Percentiles rank a stretch among this genome's conserved stretches.
phyloP scores from a whole-genome alignment of 192 early-diverging fungal species.

The Podila minutissima region DNA sequence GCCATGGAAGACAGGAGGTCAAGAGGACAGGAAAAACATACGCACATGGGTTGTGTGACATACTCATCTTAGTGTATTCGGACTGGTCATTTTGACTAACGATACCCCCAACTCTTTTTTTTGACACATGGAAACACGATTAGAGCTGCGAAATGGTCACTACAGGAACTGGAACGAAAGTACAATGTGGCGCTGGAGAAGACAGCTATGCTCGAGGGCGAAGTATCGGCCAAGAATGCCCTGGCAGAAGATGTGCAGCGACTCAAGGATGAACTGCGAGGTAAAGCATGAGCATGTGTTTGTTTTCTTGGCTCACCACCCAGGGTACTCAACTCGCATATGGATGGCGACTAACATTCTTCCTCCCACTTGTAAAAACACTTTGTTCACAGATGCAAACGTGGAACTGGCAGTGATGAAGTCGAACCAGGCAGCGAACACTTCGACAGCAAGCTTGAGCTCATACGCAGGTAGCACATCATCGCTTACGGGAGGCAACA shows the following conservation, averaged over 20 bases:
- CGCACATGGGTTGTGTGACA: too few relatives aligned
- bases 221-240: slow-evolving; percentile 73
- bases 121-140: slow-evolving; percentile 20
- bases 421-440: slow-evolving; percentile 51
- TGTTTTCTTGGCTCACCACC: not conserved
- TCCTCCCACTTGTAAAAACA: not conserved
- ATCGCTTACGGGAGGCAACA: slow-evolving; percentile 11
- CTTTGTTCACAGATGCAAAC: slow-evolving; percentile 52
- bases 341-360: not conserved
- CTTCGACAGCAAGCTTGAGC: slow-evolving; percentile 20
- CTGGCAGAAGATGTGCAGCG: slow-evolving; percentile 79
- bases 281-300: slow-evolving; percentile 24
- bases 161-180: slow-evolving; percentile 76
- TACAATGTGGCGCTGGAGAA: slow-evolving; percentile 77
- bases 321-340: not conserved
- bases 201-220: slow-evolving; percentile 71
- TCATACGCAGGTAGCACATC: slow-evolving; percentile 21
- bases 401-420: slow-evolving; percentile 64
- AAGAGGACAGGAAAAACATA: too few relatives aligned
- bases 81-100: not conserved
- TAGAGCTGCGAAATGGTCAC: slow-evolving; percentile 73
- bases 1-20: too few relatives aligned
- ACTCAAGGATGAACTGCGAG: slow-evolving; percentile 79
- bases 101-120: slow-evolving; percentile 2
- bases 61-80: not conserved